Percentiles rank a stretch among this genome's conserved stretches.
phyloP scores from a whole-genome alignment of 345 rosid genomes.

The Sisymbrium altissimum region DNA sequence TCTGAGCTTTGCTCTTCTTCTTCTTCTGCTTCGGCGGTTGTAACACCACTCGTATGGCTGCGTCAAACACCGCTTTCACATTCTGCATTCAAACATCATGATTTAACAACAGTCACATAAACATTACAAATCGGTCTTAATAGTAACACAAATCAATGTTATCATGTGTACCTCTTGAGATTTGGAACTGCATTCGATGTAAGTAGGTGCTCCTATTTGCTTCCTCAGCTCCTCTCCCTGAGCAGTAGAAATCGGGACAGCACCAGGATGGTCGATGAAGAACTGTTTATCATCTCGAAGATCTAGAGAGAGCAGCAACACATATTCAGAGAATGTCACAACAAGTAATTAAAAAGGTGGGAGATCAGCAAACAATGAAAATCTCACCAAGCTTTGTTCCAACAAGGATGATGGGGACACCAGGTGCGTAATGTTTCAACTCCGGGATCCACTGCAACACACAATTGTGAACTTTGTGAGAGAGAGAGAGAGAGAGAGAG shows the following conservation, averaged over 20 bases:
- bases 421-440: constrained; percentile 91
- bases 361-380: background rate
- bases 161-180: constrained; percentile 66
- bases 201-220: constrained; percentile 71
- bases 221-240: constrained; percentile 97
- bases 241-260: constrained; percentile 72
- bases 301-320: constrained; percentile 44
- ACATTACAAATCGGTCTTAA: background rate
- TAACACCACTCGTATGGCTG: constrained; percentile 89
- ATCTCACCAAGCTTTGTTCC: constrained; percentile 91
- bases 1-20: constrained; percentile 87
- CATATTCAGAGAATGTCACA: background rate
- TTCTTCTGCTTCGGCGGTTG: constrained; percentile 93
- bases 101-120: background rate
- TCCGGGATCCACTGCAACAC: constrained; percentile 96
- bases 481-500: background rate
- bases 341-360: background rate
- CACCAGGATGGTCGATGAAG: constrained; percentile 87
- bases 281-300: constrained; percentile 93
- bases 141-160: background rate
- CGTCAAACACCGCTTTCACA: constrained; percentile 89
- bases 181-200: constrained; percentile 93
- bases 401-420: constrained; percentile 85
- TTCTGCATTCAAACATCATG: constrained; percentile 43
- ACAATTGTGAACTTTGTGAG: background rate